Evolutionary conservation across 192 early-diverging fungal species (phyloP), one percentile per base, ranked within the genome.

Genomic region (Podila horticola): DNA sequence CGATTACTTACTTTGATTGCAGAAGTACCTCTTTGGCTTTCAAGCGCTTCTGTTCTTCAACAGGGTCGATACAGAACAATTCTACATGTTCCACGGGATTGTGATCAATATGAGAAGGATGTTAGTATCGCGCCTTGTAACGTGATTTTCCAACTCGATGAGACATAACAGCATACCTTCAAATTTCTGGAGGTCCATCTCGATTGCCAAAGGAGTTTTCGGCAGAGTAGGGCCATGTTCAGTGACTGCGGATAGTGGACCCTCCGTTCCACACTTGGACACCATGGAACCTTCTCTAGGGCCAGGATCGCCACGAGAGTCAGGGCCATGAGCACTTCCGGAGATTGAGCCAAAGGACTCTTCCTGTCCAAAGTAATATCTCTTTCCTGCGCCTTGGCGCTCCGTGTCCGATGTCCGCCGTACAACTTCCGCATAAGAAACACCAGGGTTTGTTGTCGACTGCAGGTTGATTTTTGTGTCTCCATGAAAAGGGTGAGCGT

Each of bases 161-260:
- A 45, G 15, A 45, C 15, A 12, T 61, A 12, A 13, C 10, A 17
- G 2, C 26, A 13, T 62, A 81, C 77, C 77, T 57, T 81, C 77
- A 52, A 81, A 81, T 52, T 73, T 72, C 64, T 73, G 77, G 49
- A 81, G 12, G 28, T 81, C 77, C 77, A 81, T 81, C 67, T 81
- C 67, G 33, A 81, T 81, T 26, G 71, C 55, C 11, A 58, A 22
- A 6, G 77, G 71, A n/a, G 62, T 11, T 10, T 61, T 71, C 2
- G 66, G 34, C 34, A 34, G n/a, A 71, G 77, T 45, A 62, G 55
- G 20, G 13, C 29, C 28, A 13, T 7, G 17, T 9, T 33, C 34
- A 36, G 34, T 36, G 34, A 11, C 34, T 36, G 7, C 34, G 34
- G 1, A 36, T 10, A 34, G 3, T 4, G 20, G 3, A 51, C 20